Conservation (phyloP, 1,284 basidiomycete species). For the Cryptococcus sp. region DNA sequence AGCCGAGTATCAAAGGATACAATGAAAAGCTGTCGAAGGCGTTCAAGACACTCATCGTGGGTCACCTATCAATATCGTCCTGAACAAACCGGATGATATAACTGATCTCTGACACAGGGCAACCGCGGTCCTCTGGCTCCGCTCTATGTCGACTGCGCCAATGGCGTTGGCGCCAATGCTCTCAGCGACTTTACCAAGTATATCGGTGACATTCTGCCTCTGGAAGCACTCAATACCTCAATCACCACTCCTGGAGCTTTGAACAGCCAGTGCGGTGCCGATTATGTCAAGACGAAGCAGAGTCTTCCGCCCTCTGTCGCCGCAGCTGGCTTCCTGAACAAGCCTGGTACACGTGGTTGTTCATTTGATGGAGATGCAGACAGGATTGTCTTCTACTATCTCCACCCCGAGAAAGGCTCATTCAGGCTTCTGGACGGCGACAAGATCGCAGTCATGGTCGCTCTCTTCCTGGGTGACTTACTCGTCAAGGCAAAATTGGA, state of each 20-base stretch:
- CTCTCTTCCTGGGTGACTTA: slow-evolving; percentile 88
- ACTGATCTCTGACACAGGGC: slow-evolving; percentile 53
- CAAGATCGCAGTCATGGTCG: slow-evolving; percentile 94
- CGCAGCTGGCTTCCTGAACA: slow-evolving; percentile 57
- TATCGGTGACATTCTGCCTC: slow-evolving; percentile 39
- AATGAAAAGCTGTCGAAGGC: slow-evolving; percentile 80
- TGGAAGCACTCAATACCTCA: slow-evolving; percentile 66
- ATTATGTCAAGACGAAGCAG: slow-evolving; percentile 95
- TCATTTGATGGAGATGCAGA: slow-evolving; percentile 98
- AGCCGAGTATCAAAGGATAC: slow-evolving; percentile 83
- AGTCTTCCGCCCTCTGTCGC: slow-evolving; percentile 64
- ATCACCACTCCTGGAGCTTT: slow-evolving; percentile 70
- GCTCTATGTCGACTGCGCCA: slow-evolving; percentile 91
- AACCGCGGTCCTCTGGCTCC: slow-evolving; percentile 59
- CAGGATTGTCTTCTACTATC: slow-evolving; percentile 92
- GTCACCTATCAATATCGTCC: slow-evolving; percentile 37
- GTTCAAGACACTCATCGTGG: slow-evolving; percentile 82
- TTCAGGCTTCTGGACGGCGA: slow-evolving; percentile 97
- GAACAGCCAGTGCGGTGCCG: slow-evolving; percentile 89
- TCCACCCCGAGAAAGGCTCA: slow-evolving; percentile 64
- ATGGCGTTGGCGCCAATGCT: slow-evolving; percentile 87
- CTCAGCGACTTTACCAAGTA: slow-evolving; percentile 62
- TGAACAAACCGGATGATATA: not conserved
- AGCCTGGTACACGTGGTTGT: slow-evolving; percentile 76
- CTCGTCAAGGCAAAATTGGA: slow-evolving; percentile 76